Conservation (phyloP, 2,329 filamentous ascomycete genomes). For the Calonectria pseudoreteaudii region DNA sequence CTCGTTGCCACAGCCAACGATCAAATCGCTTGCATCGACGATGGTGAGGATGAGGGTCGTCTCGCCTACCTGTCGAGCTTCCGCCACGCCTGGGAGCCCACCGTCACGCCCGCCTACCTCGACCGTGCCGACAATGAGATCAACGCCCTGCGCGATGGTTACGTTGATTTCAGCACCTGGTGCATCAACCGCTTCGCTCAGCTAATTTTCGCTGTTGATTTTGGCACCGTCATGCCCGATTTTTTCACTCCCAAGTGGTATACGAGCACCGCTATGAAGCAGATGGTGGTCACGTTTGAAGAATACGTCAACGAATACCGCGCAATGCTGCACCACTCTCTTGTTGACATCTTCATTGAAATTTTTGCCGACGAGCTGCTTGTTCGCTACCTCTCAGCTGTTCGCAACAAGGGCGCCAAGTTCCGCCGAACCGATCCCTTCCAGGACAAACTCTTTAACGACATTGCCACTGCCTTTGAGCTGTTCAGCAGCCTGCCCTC, state of each 20-base stretch:
- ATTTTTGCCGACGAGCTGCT: slow-evolving; percentile 94
- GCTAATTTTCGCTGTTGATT: slow-evolving; percentile 92
- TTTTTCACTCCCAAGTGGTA: slow-evolving; percentile 97
- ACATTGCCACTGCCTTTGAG: slow-evolving; percentile 89
- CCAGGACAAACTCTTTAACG: slow-evolving; percentile 92
- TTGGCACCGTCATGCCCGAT: slow-evolving; percentile 82
- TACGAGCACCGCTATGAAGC: slow-evolving; percentile 84
- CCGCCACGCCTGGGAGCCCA: slow-evolving; percentile 82
- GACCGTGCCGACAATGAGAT: slow-evolving; percentile 80
- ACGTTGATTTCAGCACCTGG: slow-evolving; percentile 94
- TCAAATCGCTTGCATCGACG: slow-evolving; percentile 98
- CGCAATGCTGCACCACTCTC: slow-evolving; percentile 83
- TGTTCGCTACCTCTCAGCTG: slow-evolving; percentile 82
- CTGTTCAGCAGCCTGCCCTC: slow-evolving; percentile 83
- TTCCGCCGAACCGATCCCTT: slow-evolving; percentile 90
- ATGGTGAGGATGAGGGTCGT: slow-evolving; percentile 80
- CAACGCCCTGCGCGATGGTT: slow-evolving; percentile 83
- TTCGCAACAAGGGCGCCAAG: slow-evolving; percentile 90
- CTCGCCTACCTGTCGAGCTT: slow-evolving; percentile 89
- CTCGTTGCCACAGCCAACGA: slow-evolving; percentile 97
- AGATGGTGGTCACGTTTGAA: slow-evolving; percentile 93
- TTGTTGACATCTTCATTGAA: slow-evolving; percentile 92
- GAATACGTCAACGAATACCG: slow-evolving; percentile 94
- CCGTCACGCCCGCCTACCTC: slow-evolving; percentile 85
- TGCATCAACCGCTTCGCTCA: slow-evolving; percentile 89